Evolutionary conservation across 2,329 filamentous ascomycete genomes (phyloP), one percentile per base, ranked within the genome.

Genomic region (Ophiocordyceps camponoti-leonardi): DNA sequence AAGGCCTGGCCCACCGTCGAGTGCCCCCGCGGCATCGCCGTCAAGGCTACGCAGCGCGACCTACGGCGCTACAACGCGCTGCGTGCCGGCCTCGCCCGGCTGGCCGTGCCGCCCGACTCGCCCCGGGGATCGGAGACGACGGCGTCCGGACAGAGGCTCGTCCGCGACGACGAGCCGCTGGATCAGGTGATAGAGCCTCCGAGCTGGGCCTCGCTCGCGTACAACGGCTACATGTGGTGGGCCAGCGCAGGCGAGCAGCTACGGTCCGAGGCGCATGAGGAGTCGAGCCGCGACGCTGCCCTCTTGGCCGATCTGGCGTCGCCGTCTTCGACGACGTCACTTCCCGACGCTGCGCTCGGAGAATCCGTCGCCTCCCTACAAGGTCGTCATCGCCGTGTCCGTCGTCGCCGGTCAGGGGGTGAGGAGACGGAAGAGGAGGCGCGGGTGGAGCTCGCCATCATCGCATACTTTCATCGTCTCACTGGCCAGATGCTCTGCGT

Each of bases 31-130:
- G 79, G 80, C 5, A 67, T 71, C 35, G 69, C 75, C 14, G 64
- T 96, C 46, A 87, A 81, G 63, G 90, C 92, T 1, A 94, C 87
- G 0, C 90, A 95, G 58, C 80, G 92, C 39, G 92, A 98, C 60
- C 72, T 92, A 14, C 78, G 86, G 23, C 81, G 90, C 20, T 96
- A 83, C 63, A 72, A 74, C 43, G 71, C 79, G 18, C 71, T 94
- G 12, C 73, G 75, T 44, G 69, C 69, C 49, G 81, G 80, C 5
- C 68, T 93, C 3, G 61, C 67, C 16, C 68, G 72, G 6, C 52
- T 77, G 2, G 58, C 56, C 6, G 52, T 37, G 33, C 33, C 58
- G 19, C 44, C 53, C 35, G 58, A 52, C 18, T 58, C 59, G 5
- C 54, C 57, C 2, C 48, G 49, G 8, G 23, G 23, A 18, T 56